Evolutionary conservation across 2,329 filamentous ascomycete genomes (phyloP).

Genomic region (Colletotrichum nymphaeae): DNA sequence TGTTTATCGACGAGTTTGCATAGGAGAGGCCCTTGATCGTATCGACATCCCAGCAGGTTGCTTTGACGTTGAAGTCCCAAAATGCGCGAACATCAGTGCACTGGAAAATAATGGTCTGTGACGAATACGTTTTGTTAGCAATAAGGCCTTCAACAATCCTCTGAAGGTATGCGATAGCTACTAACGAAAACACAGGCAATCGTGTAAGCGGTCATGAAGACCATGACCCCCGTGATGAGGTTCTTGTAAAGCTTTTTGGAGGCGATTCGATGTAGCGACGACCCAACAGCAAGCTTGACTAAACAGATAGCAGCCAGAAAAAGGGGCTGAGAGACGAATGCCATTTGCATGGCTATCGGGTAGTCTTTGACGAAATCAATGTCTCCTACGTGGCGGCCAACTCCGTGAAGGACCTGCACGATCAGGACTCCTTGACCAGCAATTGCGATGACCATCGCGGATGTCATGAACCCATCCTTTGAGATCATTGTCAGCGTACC

Average conservation of each 20-base stretch:
- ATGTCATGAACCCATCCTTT: slow-evolving; percentile 46
- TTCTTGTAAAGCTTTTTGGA: slow-evolving; percentile 47
- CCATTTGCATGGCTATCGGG: slow-evolving; percentile 52
- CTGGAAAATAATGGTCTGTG: slow-evolving; percentile 57
- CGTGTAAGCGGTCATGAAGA: slow-evolving; percentile 47
- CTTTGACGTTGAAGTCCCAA: slow-evolving; percentile 54
- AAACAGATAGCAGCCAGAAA: slow-evolving; percentile 54
- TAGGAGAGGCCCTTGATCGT: slow-evolving; percentile 56
- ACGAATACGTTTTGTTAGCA: neutral
- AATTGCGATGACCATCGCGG: slow-evolving; percentile 46
- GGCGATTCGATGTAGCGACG: slow-evolving; percentile 54
- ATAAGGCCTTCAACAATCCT: accelerated
- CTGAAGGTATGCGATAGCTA: neutral
- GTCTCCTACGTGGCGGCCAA: slow-evolving; percentile 57
- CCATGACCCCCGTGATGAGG: slow-evolving; percentile 51
- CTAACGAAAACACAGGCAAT: slow-evolving; percentile 50
- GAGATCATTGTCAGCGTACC: neutral
- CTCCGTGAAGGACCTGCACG: slow-evolving; percentile 53
- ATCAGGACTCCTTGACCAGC: slow-evolving; percentile 53
- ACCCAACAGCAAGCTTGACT: slow-evolving; percentile 55
- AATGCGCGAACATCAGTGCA: slow-evolving; percentile 57
- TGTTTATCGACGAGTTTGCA: slow-evolving; percentile 51
- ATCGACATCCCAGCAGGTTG: slow-evolving; percentile 53
- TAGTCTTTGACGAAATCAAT: slow-evolving; percentile 47
- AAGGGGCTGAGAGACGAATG: slow-evolving; percentile 56